phyloP scores from a whole-genome alignment of 441 rosid genomes.

The Populus hybrid region DNA sequence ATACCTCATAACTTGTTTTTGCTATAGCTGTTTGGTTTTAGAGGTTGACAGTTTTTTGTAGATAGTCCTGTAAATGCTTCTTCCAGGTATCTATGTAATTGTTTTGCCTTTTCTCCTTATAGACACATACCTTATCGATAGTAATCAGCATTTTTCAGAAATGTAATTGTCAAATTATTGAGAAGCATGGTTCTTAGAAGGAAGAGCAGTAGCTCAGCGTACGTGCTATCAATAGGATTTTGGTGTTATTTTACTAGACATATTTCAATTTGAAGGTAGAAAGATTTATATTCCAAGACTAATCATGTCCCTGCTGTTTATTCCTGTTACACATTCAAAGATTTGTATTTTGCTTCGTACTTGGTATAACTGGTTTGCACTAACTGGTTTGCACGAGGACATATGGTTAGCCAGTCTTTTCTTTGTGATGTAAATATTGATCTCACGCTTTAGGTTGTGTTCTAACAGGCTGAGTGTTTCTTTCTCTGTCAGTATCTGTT shows the following conservation, averaged over 20 bases:
- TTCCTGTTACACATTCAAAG: not conserved
- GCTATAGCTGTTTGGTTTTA: not conserved
- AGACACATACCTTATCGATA: not conserved
- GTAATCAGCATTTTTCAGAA: not conserved
- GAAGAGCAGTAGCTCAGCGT: not conserved
- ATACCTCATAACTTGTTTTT: not conserved
- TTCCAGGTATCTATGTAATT: not conserved
- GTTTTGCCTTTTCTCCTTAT: not conserved
- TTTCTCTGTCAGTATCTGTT: too few relatives aligned
- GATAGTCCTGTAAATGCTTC: not conserved
- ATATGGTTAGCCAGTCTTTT: not conserved
- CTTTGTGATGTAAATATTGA: too few relatives aligned
- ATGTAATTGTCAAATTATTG: not conserved
- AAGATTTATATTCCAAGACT: not conserved
- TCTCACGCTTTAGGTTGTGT: too few relatives aligned
- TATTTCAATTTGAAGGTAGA: not conserved
- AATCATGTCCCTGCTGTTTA: not conserved
- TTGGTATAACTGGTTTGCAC: not conserved
- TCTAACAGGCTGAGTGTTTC: too few relatives aligned
- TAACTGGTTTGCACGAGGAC: too few relatives aligned
- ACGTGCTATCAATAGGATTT: not conserved
- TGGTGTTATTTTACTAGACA: not conserved
- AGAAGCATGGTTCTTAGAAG: not conserved
- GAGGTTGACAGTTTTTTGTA: not conserved
- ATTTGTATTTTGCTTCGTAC: not conserved